phyloP scores from a whole-genome alignment of 208 protist species.

The Leptomonas pyrrhocoris region DNA sequence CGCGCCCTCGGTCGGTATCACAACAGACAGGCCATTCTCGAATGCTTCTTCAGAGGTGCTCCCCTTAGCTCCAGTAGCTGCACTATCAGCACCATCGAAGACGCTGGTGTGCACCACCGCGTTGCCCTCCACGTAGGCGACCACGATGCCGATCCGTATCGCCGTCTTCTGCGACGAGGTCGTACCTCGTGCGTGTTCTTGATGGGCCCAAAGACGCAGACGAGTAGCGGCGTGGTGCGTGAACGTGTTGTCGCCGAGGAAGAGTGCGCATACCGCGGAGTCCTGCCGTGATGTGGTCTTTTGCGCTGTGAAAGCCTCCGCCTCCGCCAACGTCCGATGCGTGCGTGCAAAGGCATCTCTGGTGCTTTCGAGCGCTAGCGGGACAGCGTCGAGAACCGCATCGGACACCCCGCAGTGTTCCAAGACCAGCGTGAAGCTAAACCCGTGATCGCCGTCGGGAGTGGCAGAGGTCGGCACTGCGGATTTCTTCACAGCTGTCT shows the following conservation, averaged over 20 bases:
- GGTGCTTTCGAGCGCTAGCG: not conserved
- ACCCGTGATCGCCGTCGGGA: not conserved
- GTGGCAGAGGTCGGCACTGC: too few relatives aligned
- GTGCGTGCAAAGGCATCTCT: not conserved
- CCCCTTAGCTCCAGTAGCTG: not conserved
- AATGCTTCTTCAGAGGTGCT: not conserved
- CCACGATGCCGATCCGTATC: not conserved
- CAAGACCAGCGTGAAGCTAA: constrained; percentile 6
- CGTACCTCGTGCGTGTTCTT: not conserved
- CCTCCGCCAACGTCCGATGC: not conserved
- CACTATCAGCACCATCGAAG: not conserved
- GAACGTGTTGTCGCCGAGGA: constrained; percentile 18
- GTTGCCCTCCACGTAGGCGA: constrained; percentile 34
- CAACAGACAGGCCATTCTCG: not conserved
- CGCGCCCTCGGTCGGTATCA: not conserved
- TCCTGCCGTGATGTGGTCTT: not conserved
- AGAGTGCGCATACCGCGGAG: constrained; percentile 1
- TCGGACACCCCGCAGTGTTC: constrained; percentile 16
- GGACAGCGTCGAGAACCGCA: not conserved
- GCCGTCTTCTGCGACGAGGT: not conserved
- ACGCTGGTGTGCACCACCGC: constrained; percentile 3
- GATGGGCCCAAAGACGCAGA: constrained; percentile 3
- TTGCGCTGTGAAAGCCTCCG: not conserved
- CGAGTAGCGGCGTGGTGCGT: constrained; percentile 10
- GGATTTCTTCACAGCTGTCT: too few relatives aligned